A percentile compares a stretch with the other conserved stretches of the same genome.
phyloP scores from a whole-genome alignment of 805 yeast genomes.

The Ogataea methanolica region DNA sequence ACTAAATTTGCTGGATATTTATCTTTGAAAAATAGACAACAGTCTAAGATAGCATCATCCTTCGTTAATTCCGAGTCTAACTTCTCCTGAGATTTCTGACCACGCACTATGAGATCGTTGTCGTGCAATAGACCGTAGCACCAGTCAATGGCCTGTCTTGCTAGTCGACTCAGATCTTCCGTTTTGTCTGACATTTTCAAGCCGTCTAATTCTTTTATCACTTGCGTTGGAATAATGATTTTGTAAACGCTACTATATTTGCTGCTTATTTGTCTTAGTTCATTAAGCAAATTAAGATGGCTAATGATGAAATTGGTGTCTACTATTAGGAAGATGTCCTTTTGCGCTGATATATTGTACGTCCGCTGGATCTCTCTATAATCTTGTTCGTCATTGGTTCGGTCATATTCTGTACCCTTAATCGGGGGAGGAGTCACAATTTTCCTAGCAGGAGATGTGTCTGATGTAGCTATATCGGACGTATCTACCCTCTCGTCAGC shows the following conservation, averaged over 20 bases:
- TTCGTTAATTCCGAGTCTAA: conserved; percentile 42
- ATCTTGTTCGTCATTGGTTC: too few species aligned
- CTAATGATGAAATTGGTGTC: conserved; percentile 83
- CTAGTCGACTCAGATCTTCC: conserved; percentile 34
- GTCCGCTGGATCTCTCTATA: background rate
- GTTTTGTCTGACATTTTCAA: conserved; percentile 44
- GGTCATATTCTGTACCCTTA: too few species aligned
- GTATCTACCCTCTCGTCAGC: too few species aligned
- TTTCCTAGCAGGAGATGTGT: too few species aligned
- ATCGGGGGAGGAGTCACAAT: too few species aligned
- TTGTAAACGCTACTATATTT: conserved; percentile 37
- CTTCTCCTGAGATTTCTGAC: conserved; percentile 57
- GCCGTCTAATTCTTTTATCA: conserved; percentile 78
- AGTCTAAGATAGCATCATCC: conserved; percentile 85
- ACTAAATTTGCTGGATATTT: conserved; percentile 36
- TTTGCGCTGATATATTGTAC: background rate
- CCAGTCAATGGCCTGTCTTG: conserved; percentile 78
- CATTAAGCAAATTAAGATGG: conserved; percentile 56
- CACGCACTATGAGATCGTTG: conserved; percentile 46
- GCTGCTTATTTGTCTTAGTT: conserved; percentile 36
- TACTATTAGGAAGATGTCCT: conserved; percentile 43
- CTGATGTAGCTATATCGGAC: too few species aligned
- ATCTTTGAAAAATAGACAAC: conserved; percentile 61
- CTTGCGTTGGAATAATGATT: conserved; percentile 67
- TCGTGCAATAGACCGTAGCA: conserved; percentile 56